Conservation (phyloP, 148 eudicot species). For the Cornus florida region DNA sequence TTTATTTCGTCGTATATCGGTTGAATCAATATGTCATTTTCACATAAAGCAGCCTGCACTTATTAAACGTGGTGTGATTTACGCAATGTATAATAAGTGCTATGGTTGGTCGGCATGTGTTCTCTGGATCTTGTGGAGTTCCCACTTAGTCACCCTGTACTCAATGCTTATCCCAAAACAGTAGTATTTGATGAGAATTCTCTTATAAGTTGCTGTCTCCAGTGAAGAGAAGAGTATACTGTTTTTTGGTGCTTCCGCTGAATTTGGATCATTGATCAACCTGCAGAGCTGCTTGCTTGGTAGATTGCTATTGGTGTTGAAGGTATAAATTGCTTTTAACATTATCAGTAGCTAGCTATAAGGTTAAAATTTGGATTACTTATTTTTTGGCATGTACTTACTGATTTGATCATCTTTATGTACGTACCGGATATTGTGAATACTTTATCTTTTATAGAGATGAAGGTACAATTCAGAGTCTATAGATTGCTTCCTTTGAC, state of each 20-base stretch:
- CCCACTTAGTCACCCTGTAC: background rate
- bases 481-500: background rate
- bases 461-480: background rate
- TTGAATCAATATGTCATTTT: background rate
- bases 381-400: background rate
- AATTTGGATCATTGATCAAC: background rate
- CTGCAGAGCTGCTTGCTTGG: background rate
- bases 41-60: background rate
- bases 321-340: constrained; percentile 9
- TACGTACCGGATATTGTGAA: constrained; percentile 9
- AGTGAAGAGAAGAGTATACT: background rate
- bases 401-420: background rate
- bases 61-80: background rate
- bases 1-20: background rate
- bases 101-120: background rate
- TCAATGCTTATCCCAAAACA: background rate
- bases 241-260: background rate
- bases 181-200: background rate
- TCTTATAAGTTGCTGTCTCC: constrained; percentile 1
- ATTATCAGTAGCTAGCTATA: background rate
- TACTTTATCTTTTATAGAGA: background rate
- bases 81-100: background rate
- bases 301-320: background rate
- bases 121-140: background rate
- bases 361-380: background rate